phyloP scores from a whole-genome alignment of 1,139 yeast genomes.

The Taphrina flavorubra region DNA sequence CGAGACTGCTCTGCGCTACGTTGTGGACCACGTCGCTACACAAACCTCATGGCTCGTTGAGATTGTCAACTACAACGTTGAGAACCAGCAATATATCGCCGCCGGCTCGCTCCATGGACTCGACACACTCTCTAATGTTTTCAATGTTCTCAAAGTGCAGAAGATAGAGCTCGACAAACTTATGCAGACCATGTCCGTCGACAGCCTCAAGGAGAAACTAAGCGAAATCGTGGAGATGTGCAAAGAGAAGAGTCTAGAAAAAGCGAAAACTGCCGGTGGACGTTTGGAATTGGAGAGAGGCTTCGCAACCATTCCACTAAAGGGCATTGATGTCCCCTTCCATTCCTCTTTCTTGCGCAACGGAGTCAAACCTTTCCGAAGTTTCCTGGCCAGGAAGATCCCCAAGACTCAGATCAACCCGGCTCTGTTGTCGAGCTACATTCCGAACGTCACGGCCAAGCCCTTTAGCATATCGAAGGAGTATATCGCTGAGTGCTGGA shows the following conservation, averaged over 20 bases:
- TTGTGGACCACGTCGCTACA: conserved; percentile 82
- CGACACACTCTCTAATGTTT: conserved; percentile 89
- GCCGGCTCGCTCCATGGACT: conserved; percentile 98
- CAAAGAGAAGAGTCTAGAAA: conserved; percentile 75
- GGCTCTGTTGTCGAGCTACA: conserved; percentile 87
- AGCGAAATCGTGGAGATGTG: conserved; percentile 86
- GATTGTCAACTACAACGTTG: conserved; percentile 97
- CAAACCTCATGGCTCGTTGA: conserved; percentile 93
- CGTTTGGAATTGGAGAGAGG: conserved; percentile 91
- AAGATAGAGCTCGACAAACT: conserved; percentile 91
- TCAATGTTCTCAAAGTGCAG: conserved; percentile 89
- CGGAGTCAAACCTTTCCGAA: conserved; percentile 98
- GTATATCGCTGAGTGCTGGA: conserved; percentile 93
- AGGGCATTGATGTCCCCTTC: conserved; percentile 99
- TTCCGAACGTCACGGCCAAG: conserved; percentile 97
- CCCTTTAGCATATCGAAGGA: conserved; percentile 96
- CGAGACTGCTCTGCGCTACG: conserved; percentile 92
- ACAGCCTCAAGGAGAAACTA: conserved; percentile 85
- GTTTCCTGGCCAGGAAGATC: conserved; percentile 94
- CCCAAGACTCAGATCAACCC: conserved; percentile 95
- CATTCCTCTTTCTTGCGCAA: conserved; percentile 96
- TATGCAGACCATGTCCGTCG: conserved; percentile 79
- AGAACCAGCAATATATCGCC: conserved; percentile 96
- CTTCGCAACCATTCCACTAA: conserved; percentile 95
- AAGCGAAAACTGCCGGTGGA: conserved; percentile 73